Percentiles rank a stretch among this genome's conserved stretches.
phyloP scores from a whole-genome alignment of 2,329 filamentous ascomycete genomes.

The Trichoderma sp. region DNA sequence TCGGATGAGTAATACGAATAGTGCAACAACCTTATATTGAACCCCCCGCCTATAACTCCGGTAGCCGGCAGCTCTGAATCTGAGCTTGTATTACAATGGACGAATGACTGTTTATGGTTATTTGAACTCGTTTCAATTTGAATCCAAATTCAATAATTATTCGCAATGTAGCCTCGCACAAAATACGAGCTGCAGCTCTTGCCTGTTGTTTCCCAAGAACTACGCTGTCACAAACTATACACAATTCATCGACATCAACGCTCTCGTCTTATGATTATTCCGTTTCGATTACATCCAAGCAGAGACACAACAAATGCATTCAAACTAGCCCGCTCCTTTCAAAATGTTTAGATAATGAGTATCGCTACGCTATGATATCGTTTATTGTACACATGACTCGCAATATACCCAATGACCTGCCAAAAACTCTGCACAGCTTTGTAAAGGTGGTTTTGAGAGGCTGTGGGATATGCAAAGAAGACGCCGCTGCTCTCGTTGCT shows the following conservation, averaged over 20 bases:
- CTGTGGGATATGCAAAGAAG: not conserved
- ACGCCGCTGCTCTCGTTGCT: constrained; percentile 2
- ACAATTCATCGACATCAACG: too few species aligned
- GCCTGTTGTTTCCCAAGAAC: too few species aligned
- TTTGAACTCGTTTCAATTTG: not conserved
- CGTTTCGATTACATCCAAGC: too few species aligned
- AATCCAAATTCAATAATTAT: not conserved
- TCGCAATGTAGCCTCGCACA: not conserved
- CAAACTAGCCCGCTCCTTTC: not conserved
- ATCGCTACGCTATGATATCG: constrained; percentile 23
- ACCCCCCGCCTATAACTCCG: not conserved
- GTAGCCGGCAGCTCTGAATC: not conserved
- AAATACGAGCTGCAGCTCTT: too few species aligned
- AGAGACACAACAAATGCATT: not conserved
- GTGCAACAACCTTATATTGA: not conserved
- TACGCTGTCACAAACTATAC: too few species aligned
- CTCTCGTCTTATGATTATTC: not conserved
- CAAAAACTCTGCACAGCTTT: not conserved
- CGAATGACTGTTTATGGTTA: not conserved
- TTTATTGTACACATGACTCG: constrained; percentile 15
- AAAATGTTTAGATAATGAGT: not conserved
- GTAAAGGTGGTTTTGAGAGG: not conserved
- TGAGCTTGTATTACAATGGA: not conserved
- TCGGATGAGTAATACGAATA: not conserved
- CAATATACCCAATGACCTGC: constrained; percentile 3